Evolutionary conservation across 345 rosid genomes (phyloP), one percentile per base, ranked within the genome.

Genomic region (Viola odorata): DNA sequence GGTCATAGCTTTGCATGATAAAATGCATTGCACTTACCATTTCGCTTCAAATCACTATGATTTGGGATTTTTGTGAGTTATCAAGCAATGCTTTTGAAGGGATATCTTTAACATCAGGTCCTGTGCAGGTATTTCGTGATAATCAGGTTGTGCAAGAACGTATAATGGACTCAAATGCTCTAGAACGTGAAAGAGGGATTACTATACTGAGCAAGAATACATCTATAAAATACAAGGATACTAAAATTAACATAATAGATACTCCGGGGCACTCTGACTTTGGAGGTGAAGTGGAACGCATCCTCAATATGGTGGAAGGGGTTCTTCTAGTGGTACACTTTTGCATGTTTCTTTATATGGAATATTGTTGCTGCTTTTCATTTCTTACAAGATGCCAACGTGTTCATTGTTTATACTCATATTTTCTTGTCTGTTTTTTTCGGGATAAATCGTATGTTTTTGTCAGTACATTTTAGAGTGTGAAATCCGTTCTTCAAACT

Each of bases 241-340:
- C 89, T 0, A 92, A 92, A 70, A 83, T 92, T 41, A 92, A 92
- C 73, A 87, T 92, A 44, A 92, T 92, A 51, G 98, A 89, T 78
- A 92, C 98, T 60, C 98, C 98, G 6, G 98, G 98, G 36, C 98
- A 92, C 69, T 92, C 98, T 45, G 98, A 92, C 77, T 92, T 92
- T 75, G 98, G 98, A 42, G 98, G 98, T 74, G 98, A 92, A 86
- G 98, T 92, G 71, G 98, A 92, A 65, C 96, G 98, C 50, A 87
- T 92, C 66, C 85, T 92, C 75, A 89, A 92, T 82, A 92, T 92
- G 98, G 98, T 92, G 44, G 98, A 92, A 74, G 98, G 98, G 23
- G 89, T 92, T 69, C 96, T 92, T 72, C 88, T 92, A 60, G 98
- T 92, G 97, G 98, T 92, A 85, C 63, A 42, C 9, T 67, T 73